Evolutionary conservation across 768 basidiomycete genomes (phyloP).

Genomic region (Termitomyces sp.): DNA sequence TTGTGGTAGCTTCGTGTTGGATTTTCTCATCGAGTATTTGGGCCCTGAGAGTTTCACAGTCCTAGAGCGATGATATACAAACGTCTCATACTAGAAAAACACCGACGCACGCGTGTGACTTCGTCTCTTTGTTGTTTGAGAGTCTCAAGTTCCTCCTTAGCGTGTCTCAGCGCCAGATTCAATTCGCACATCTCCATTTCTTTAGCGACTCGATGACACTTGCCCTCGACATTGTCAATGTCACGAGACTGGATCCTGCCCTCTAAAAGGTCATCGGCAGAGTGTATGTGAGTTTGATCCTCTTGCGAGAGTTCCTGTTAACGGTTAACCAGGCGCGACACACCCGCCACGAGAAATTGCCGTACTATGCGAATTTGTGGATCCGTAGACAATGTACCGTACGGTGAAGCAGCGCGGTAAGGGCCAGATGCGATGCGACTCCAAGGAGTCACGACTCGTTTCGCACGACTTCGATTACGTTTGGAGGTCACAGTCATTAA

Average conservation of each 20-base stretch:
- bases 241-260: background rate
- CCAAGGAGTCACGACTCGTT: background rate
- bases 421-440: background rate
- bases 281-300: background rate
- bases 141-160: background rate
- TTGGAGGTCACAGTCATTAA: no score
- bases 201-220: no score
- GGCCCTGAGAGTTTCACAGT: background rate
- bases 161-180: background rate
- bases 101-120: background rate
- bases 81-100: background rate
- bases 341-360: background rate
- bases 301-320: background rate
- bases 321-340: background rate
- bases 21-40: background rate
- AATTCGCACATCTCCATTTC: background rate
- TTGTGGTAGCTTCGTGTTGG: no score
- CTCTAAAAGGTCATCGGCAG: background rate
- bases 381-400: background rate
- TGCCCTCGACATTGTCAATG: background rate
- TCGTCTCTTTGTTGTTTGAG: background rate
- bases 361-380: background rate
- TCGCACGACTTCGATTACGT: background rate
- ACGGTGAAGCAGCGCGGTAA: background rate
- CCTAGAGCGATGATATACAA: background rate